Conservation (phyloP, 805 yeast species). For the Myxozyma neotropica region DNA sequence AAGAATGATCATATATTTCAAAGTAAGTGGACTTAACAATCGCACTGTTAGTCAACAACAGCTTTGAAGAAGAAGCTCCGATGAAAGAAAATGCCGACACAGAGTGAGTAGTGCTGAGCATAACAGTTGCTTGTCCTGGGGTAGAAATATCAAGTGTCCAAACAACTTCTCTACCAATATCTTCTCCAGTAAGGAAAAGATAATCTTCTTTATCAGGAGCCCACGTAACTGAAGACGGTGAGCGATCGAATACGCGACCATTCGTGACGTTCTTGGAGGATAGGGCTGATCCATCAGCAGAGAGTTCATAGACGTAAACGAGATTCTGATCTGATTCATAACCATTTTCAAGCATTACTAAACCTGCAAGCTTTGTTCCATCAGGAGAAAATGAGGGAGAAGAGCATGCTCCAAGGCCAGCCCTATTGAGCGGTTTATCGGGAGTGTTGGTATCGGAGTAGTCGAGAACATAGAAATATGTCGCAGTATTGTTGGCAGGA, state of each 20-base stretch:
- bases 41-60: constrained; percentile 20
- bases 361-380: constrained; percentile 32
- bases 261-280: constrained; percentile 16
- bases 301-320: constrained; percentile 32
- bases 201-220: constrained; percentile 18
- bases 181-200: constrained; percentile 29
- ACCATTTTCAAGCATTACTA: constrained; percentile 34
- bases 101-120: constrained; percentile 25
- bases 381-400: constrained; percentile 37
- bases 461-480: constrained; percentile 34
- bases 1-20: constrained; percentile 16
- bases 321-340: constrained; percentile 36
- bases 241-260: constrained; percentile 26
- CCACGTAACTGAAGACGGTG: constrained; percentile 30
- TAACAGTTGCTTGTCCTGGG: constrained; percentile 10
- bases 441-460: constrained; percentile 19
- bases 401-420: constrained; percentile 34
- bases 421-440: constrained; percentile 21
- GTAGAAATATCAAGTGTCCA: constrained; percentile 21
- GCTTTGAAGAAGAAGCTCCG: constrained; percentile 7
- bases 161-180: constrained; percentile 23
- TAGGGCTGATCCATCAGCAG: constrained; percentile 13
- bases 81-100: constrained; percentile 20
- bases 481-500: constrained; percentile 37
- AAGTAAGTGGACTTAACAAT: constrained; percentile 29